Evolutionary conservation across 1,139 yeast genomes (phyloP).

Genomic region (Petasospora rhodanensis): DNA sequence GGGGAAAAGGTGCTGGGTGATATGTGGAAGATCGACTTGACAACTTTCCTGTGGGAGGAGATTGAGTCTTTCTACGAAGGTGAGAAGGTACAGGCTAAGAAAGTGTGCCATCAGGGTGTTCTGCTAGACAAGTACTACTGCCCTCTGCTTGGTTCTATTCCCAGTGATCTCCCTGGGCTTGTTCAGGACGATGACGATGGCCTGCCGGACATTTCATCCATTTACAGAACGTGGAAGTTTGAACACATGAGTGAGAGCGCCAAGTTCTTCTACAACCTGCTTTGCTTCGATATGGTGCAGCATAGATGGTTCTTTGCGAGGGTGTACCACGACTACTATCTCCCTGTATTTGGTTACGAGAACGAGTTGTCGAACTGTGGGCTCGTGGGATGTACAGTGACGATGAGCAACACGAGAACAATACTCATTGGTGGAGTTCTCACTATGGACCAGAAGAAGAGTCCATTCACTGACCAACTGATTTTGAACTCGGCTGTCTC

Average conservation of each 20-base stretch:
- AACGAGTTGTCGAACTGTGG: conserved; percentile 12
- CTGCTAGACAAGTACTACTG: conserved; percentile 25
- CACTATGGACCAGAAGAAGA: too few species aligned
- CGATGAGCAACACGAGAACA: conserved; percentile 8
- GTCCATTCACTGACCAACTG: too few species aligned
- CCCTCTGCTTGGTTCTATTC: conserved; percentile 27
- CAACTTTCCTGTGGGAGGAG: conserved; percentile 36
- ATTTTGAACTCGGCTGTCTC: too few species aligned
- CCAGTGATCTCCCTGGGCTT: conserved; percentile 4
- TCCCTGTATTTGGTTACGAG: conserved; percentile 1
- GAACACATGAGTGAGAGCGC: conserved; percentile 1
- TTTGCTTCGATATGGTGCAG: conserved; percentile 15
- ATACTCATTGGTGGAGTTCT: conserved; percentile 8
- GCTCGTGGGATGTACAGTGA: conserved; percentile 8
- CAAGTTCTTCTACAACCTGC: conserved; percentile 8
- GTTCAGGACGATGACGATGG: neutral
- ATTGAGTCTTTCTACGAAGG: conserved; percentile 22
- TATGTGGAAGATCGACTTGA: conserved; percentile 43
- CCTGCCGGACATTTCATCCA: conserved; percentile 15
- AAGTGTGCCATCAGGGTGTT: conserved; percentile 14
- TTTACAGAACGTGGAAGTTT: conserved; percentile 3
- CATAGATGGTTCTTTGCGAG: conserved; percentile 17
- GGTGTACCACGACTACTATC: conserved; percentile 14
- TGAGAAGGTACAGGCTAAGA: conserved; percentile 4
- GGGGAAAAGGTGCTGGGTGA: conserved; percentile 37